phyloP scores from a whole-genome alignment of 768 basidiomycete species.

The Serendipita vermifera region DNA sequence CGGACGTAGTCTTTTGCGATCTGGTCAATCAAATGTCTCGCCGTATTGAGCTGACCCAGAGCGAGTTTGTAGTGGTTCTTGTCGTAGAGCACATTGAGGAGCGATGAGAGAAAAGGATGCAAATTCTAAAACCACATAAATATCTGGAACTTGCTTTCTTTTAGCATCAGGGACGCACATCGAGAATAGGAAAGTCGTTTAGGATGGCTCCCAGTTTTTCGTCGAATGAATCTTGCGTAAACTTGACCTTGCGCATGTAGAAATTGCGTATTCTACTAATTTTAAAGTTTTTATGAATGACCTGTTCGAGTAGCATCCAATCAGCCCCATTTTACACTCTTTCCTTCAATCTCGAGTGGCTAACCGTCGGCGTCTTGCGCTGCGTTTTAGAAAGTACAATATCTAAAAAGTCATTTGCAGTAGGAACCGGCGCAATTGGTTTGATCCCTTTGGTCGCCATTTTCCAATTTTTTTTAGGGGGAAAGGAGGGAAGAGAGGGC shows the following conservation, averaged over 20 bases:
- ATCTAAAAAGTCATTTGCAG: constrained; percentile 86
- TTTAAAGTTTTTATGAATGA: constrained; percentile 99
- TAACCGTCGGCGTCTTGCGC: constrained; percentile 90
- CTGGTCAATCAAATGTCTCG: constrained; percentile 89
- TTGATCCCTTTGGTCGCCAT: constrained; percentile 87
- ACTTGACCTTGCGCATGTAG: constrained; percentile 99
- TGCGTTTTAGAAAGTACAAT: constrained; percentile 90
- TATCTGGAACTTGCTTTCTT: neutral
- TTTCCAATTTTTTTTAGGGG: neutral
- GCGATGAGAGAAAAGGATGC: constrained; percentile 88
- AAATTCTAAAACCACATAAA: constrained; percentile 44
- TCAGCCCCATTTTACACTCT: neutral
- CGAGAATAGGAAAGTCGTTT: constrained; percentile 93
- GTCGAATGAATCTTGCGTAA: constrained; percentile 92
- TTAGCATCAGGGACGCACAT: constrained; percentile 42
- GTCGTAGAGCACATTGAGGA: constrained; percentile 98
- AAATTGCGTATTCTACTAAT: constrained; percentile 96
- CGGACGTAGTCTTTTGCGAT: constrained; percentile 96
- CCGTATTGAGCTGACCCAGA: constrained; percentile 90
- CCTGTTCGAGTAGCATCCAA: constrained; percentile 32
- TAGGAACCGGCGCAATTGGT: constrained; percentile 97
- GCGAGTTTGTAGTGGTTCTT: constrained; percentile 99
- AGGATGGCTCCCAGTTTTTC: constrained; percentile 90
- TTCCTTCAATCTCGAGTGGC: constrained; percentile 16
- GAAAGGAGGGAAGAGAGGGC: neutral